Base-by-base conservation (phyloP, 1,284 basidiomycete species). In the Leccinum angustisporum region DNA sequence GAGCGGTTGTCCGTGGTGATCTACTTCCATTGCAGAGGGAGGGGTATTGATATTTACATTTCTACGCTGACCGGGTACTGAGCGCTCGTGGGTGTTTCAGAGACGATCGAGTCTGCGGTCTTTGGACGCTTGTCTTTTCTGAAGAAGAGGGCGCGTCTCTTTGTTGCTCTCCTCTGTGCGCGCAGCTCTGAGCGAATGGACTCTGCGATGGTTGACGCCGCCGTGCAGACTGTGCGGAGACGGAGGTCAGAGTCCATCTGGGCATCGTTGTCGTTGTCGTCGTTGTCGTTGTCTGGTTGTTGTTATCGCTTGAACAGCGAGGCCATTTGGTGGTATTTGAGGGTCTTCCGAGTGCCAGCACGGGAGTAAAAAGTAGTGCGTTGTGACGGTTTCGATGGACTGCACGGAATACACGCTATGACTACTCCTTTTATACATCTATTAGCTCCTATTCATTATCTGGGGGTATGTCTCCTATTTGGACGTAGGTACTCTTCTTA, bases 201-300 rank as follows among this genome's bases (percentile, higher is more conserved):
- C 77, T 95, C 93, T 66, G 92, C 91, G 66, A 97, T 88, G 33
- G 92, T 93, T 18, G 90, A 93, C 13, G 91, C 88, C 2, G 95
- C 94, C 1, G 95, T 97, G 66, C 90, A 86, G 21, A 94, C 92
- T 0, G 94, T 95, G 59, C 93, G 86, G 59, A 97, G 81, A 36
- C 92, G 87, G 8, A 95, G 82, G 69, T 94, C 87, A 14, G 92
- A 90, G 80, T 96, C 94, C 68, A 95, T 89, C 58, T 79, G 80
- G 51, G 61, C 64, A 61, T 76, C 70, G 77, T 85, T 81, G 69
- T 86, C 83, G 68, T 27, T 71, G 67, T 86, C 83, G 68, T 81
- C 72, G 66, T 87, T 84, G 72, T 80, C 21, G 13, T 80, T 78
- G 58, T 80, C 65, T 27, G 63, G 58, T 14, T 67, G 70, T 1